Evolutionary conservation across 176 grass and related monocot genomes (phyloP).

Genomic region (Carex cristatella): DNA sequence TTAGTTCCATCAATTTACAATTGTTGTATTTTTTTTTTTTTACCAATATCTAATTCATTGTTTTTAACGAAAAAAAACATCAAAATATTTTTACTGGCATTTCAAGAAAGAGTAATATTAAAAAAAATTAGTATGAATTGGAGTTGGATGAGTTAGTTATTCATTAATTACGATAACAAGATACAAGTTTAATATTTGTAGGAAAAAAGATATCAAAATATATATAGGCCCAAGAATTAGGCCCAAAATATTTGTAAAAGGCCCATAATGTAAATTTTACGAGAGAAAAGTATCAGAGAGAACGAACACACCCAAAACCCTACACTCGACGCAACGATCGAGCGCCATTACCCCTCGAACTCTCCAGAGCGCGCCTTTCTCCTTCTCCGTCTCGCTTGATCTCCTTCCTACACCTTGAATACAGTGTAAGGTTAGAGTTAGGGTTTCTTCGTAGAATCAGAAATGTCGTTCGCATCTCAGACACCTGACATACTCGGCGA

Average conservation of each 20-base stretch:
- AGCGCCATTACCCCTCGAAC: constrained; percentile 21
- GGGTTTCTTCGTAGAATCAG: constrained; percentile 10
- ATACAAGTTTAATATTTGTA: too few species aligned
- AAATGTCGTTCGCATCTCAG: constrained; percentile 56
- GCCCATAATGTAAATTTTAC: neutral
- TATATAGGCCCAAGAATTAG: neutral
- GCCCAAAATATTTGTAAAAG: neutral
- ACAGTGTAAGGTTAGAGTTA: neutral
- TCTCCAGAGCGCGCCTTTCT: constrained; percentile 21
- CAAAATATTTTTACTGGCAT: too few species aligned
- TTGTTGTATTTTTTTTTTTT: too few species aligned
- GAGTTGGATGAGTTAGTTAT: too few species aligned
- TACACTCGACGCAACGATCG: neutral
- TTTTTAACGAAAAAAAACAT: too few species aligned
- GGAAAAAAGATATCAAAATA: neutral
- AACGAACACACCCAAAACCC: neutral
- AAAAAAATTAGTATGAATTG: too few species aligned
- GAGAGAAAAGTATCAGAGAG: neutral
- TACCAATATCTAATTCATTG: too few species aligned
- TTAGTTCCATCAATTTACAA: too few species aligned
- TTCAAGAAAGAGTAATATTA: too few species aligned
- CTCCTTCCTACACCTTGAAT: neutral
- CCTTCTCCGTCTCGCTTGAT: neutral
- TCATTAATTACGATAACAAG: too few species aligned
- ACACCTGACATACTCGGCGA: constrained; percentile 81